Conservation (phyloP, 2,329 filamentous ascomycete species). For the Fusarium cicatricum region DNA sequence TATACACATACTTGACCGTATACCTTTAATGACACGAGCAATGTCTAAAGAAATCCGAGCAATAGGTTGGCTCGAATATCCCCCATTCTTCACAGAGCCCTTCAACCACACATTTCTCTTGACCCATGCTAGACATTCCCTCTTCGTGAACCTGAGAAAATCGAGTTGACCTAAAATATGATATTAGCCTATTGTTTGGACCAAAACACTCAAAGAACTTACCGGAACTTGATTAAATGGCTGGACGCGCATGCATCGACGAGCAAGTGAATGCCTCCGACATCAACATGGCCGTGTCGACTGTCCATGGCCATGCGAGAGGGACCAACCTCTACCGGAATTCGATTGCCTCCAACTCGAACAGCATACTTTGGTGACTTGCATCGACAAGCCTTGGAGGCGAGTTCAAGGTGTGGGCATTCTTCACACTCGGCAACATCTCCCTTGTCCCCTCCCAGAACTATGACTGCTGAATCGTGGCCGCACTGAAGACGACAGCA, state of each 20-base stretch:
- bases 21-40: slow-evolving; percentile 21
- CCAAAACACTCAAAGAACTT: not conserved
- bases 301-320: slow-evolving; percentile 23
- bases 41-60: slow-evolving; percentile 14
- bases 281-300: slow-evolving; percentile 12
- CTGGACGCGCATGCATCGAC: slow-evolving; percentile 12
- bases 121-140: slow-evolving; percentile 1
- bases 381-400: not conserved
- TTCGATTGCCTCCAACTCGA: not conserved
- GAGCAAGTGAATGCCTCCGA: slow-evolving; percentile 25
- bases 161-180: slow-evolving; percentile 19
- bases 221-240: slow-evolving; percentile 27
- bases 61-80: slow-evolving; percentile 7
- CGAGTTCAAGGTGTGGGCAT: slow-evolving; percentile 7
- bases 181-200: not conserved
- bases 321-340: slow-evolving; percentile 20
- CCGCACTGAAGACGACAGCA: slow-evolving; percentile 1
- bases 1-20: not conserved
- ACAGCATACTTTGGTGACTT: not conserved
- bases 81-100: not conserved
- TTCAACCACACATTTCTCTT: not conserved
- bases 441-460: slow-evolving; percentile 2
- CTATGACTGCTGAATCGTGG: slow-evolving; percentile 9
- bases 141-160: slow-evolving; percentile 27
- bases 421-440: slow-evolving; percentile 19